Conservation (phyloP, 306 rosid genomes). For the Dalbergia cochinchinensis region DNA sequence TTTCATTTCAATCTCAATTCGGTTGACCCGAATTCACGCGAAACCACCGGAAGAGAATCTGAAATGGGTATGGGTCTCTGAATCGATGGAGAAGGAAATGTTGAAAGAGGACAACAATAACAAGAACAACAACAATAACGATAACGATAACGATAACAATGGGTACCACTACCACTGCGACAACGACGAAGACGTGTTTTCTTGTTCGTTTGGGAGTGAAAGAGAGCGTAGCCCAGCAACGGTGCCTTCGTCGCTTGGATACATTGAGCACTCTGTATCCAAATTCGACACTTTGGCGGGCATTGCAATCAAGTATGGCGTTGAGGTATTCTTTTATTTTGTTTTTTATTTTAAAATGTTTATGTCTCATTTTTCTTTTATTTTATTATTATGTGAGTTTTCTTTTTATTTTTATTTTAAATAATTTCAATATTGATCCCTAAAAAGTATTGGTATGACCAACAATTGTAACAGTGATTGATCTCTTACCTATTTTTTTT, state of each 20-base stretch:
- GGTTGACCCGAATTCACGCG: neutral
- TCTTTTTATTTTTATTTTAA: no score
- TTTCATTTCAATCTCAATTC: neutral
- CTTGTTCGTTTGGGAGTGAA: no score
- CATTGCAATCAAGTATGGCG: conserved; percentile 92
- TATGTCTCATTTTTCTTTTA: neutral
- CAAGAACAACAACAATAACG: no score
- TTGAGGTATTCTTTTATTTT: conserved; percentile 62
- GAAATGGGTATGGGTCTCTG: conserved; percentile 35
- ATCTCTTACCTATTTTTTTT: no score
- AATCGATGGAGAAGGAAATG: conserved; percentile 61
- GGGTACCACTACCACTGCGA: no score
- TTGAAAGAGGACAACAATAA: conserved; percentile 51
- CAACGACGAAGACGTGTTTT: no score
- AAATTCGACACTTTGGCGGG: conserved; percentile 92
- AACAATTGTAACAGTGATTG: no score
- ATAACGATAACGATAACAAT: no score
- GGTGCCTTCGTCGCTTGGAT: conserved; percentile 44
- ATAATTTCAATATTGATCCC: no score
- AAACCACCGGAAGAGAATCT: neutral
- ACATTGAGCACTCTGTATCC: conserved; percentile 73
- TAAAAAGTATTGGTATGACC: no score
- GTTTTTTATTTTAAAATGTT: neutral
- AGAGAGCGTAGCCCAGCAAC: conserved; percentile 36
- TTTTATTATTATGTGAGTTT: no score